phyloP scores from a whole-genome alignment of 2,329 filamentous ascomycete genomes.

The Colletotrichum brevisporum region DNA sequence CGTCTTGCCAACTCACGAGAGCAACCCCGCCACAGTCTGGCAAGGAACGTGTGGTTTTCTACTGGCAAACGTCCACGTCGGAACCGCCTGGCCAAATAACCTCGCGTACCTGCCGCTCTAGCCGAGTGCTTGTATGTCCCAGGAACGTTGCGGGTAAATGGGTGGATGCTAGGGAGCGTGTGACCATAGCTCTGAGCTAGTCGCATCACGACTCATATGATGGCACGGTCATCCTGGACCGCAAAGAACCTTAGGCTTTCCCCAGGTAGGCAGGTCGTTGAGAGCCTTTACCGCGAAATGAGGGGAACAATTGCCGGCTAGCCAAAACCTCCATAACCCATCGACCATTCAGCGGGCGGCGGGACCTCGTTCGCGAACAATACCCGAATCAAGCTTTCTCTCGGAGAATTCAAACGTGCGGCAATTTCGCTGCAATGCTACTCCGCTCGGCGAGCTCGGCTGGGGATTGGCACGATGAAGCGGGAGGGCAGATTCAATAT shows the following conservation, averaged over 20 bases:
- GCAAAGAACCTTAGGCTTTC: not conserved
- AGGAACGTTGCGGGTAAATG: not conserved
- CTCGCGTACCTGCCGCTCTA: not conserved
- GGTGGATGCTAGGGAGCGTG: too few species aligned
- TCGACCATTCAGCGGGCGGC: too few species aligned
- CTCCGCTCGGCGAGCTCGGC: not conserved
- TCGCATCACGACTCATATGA: not conserved
- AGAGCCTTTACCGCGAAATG: slow-evolving; percentile 4
- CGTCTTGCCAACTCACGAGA: too few species aligned
- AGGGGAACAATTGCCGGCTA: slow-evolving; percentile 7
- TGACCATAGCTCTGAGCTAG: not conserved
- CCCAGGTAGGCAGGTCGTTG: not conserved
- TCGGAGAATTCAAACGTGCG: not conserved
- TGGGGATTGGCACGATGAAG: not conserved
- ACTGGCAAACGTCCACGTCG: not conserved
- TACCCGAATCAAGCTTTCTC: slow-evolving; percentile 5
- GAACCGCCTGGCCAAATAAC: not conserved
- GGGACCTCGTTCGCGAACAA: not conserved
- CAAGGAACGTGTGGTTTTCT: not conserved
- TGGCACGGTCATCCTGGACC: not conserved
- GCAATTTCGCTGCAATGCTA: not conserved
- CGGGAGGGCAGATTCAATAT: not conserved
- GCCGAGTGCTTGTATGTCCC: not conserved
- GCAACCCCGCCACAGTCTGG: too few species aligned
- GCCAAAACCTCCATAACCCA: not conserved